phyloP scores from a whole-genome alignment of 495 filamentous ascomycete genomes.

The Cairneyella variabilis region DNA sequence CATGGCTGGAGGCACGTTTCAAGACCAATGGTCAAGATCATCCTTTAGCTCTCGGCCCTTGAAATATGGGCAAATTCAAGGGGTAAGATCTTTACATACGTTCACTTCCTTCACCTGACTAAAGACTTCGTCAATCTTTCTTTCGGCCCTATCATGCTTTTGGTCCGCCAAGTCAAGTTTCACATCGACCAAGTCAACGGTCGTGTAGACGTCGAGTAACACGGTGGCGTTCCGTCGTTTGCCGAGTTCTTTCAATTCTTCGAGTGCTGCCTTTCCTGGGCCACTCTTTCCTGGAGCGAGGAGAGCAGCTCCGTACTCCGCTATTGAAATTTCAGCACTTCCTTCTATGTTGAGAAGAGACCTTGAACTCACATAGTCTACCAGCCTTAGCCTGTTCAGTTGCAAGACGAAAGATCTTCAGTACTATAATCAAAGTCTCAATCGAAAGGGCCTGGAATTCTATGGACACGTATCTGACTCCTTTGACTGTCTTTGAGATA shows the following conservation, averaged over 20 bases:
- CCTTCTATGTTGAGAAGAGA: not conserved
- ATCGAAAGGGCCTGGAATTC: not conserved
- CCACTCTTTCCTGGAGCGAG: not conserved
- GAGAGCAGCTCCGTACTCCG: not conserved
- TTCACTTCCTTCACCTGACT: no score
- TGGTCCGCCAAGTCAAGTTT: not conserved
- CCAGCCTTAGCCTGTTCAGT: not conserved
- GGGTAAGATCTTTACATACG: no score
- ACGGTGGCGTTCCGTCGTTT: not conserved
- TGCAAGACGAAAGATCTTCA: constrained; percentile 5
- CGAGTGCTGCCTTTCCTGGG: not conserved
- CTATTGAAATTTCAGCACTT: not conserved
- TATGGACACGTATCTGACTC: not conserved
- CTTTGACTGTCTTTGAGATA: not conserved
- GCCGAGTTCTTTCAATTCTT: not conserved
- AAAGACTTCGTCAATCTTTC: no score
- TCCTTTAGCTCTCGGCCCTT: no score
- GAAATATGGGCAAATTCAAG: no score
- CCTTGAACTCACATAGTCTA: not conserved
- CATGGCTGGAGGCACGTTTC: no score
- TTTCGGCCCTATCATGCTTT: not conserved
- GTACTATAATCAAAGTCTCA: not conserved
- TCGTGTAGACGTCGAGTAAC: not conserved
- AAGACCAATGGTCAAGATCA: no score
- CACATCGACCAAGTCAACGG: not conserved